Evolutionary conservation across 2,329 filamentous ascomycete genomes (phyloP).

Genomic region (Botrytis galanthina): DNA sequence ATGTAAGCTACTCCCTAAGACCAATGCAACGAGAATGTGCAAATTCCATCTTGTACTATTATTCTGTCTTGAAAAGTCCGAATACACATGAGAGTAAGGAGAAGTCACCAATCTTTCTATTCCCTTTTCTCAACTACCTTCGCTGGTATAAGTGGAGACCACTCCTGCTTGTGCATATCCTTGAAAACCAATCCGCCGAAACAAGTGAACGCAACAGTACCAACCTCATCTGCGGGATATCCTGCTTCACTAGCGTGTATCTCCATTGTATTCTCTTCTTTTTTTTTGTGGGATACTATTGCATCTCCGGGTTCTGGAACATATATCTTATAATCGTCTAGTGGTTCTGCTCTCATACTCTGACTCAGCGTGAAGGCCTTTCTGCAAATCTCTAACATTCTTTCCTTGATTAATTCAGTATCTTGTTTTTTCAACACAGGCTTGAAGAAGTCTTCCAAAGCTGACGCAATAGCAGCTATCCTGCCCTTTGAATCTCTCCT

Average conservation of each 20-base stretch:
- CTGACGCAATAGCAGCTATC: not conserved
- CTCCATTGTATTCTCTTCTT: too few species aligned
- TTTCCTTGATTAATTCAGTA: too few species aligned
- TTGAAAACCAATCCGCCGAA: not conserved
- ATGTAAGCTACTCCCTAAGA: too few species aligned
- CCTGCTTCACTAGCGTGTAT: not conserved
- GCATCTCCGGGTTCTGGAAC: not conserved
- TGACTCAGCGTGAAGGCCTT: not conserved
- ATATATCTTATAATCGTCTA: rapidly evolving
- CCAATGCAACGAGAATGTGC: too few species aligned
- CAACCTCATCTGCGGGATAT: not conserved
- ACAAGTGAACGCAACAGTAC: not conserved
- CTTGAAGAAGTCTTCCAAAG: not conserved
- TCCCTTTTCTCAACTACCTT: rapidly evolving
- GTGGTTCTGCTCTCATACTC: not conserved
- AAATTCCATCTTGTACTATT: too few species aligned
- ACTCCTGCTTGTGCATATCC: not conserved
- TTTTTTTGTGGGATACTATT: too few species aligned
- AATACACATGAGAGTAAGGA: too few species aligned
- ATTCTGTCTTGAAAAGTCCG: too few species aligned
- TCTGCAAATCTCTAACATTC: not conserved
- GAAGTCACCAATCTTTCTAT: too few species aligned
- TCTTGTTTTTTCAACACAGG: not conserved
- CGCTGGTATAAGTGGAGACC: not conserved
- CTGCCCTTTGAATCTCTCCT: not conserved